A percentile compares a stretch with the other conserved stretches of the same genome.
phyloP scores from a whole-genome alignment of 1,284 basidiomycete species.

The Ceratobasidium sp. region DNA sequence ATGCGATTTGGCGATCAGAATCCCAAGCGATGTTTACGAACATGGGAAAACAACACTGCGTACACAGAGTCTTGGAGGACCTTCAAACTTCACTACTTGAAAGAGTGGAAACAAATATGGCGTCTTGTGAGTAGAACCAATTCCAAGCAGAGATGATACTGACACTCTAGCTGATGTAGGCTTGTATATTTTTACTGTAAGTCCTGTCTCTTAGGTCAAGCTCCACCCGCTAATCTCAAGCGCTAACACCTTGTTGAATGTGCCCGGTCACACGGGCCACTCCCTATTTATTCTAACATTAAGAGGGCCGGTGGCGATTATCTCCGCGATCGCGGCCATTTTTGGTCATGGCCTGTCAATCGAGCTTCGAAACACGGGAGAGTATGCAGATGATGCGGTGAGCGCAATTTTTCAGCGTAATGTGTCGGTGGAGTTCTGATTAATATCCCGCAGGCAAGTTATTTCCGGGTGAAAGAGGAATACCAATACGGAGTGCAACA shows the following conservation, averaged over 20 bases:
- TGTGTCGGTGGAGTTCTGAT: not conserved
- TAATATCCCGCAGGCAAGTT: slow-evolving; percentile 8
- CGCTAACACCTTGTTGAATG: not conserved
- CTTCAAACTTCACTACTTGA: slow-evolving; percentile 9
- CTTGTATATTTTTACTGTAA: slow-evolving; percentile 21
- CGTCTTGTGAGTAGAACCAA: too few species aligned
- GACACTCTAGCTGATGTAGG: not conserved
- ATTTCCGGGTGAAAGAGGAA: slow-evolving; percentile 28
- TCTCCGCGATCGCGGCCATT: not conserved
- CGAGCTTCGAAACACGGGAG: slow-evolving; percentile 20
- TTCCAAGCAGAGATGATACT: too few species aligned
- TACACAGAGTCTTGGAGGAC: slow-evolving; percentile 39
- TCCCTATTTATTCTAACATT: not conserved
- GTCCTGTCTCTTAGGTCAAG: not conserved
- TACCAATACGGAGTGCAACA: slow-evolving; percentile 18
- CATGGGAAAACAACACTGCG: slow-evolving; percentile 31
- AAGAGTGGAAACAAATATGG: slow-evolving; percentile 35
- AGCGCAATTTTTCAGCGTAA: not conserved
- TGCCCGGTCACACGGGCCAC: not conserved
- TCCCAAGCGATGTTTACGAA: slow-evolving; percentile 18
- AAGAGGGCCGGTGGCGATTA: not conserved
- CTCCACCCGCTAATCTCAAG: not conserved
- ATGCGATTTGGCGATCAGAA: slow-evolving; percentile 4
- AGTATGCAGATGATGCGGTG: slow-evolving; percentile 33
- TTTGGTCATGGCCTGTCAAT: slow-evolving; percentile 27